Percentiles rank a stretch among this genome's conserved stretches.
Evolutionary conservation across 495 filamentous ascomycete genomes (phyloP).

Genomic region (Aspergillus bertholletiae): DNA sequence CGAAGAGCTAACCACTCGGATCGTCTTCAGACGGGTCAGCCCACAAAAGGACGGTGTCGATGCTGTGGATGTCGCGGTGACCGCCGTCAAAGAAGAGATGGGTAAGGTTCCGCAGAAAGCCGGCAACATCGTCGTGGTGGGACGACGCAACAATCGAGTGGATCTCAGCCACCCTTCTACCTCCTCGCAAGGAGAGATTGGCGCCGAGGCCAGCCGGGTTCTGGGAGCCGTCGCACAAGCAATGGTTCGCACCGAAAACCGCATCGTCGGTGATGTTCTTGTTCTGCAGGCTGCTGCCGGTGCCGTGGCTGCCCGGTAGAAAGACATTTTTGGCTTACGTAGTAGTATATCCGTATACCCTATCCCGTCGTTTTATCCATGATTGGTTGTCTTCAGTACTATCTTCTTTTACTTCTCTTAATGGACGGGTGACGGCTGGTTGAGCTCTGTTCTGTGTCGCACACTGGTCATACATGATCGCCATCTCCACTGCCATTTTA

Average conservation of each 20-base stretch:
- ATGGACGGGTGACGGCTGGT: neutral
- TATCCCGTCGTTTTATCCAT: neutral
- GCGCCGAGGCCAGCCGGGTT: conserved; percentile 52
- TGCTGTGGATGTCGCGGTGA: conserved; percentile 30
- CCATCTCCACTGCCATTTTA: too few species aligned
- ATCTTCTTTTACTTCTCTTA: too few species aligned
- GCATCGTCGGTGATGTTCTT: conserved; percentile 69
- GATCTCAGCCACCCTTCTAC: conserved; percentile 9
- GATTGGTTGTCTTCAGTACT: too few species aligned
- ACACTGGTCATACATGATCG: too few species aligned
- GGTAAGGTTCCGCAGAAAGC: conserved; percentile 61
- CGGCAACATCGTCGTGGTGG: conserved; percentile 76
- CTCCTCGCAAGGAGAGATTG: conserved; percentile 21
- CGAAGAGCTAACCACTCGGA: conserved; percentile 49
- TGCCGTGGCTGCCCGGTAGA: neutral
- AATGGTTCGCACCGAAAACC: conserved; percentile 51
- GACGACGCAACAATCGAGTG: conserved; percentile 44
- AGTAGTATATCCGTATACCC: neutral
- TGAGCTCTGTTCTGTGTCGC: too few species aligned
- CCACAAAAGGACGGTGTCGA: conserved; percentile 11
- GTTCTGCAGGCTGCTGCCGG: conserved; percentile 61
- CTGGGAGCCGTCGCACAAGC: conserved; percentile 67
- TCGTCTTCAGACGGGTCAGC: conserved; percentile 50
- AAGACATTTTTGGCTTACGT: neutral
- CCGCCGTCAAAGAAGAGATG: conserved; percentile 54